Base-by-base conservation (phyloP, 306 rosid species). In the Luffa aegyptiaca region DNA sequence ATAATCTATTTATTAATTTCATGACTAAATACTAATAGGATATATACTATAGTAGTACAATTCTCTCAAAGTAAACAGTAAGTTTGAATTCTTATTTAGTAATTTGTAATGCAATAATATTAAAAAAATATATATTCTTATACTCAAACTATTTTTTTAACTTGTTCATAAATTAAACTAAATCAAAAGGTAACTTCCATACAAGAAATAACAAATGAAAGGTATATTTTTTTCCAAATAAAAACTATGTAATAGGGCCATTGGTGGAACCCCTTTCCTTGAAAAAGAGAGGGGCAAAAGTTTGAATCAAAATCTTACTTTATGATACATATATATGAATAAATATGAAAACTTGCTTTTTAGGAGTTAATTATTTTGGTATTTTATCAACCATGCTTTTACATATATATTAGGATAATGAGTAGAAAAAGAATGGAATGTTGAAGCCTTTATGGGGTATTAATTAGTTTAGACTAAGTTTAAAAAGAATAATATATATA, bases 181-280 rank as follows among this genome's bases (percentile, higher is more conserved):
- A n/a, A 56, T 18, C n/a, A 18, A 56, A 51, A 55, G 3, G 8
- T 56, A 56, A 56, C 21, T 53, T 53, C 51, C 2, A 17, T 53
- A 53, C 17, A 21, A 16, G 8, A 7, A 56, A 56, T 56, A 56
- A 51, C 4, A 56, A 56, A n/a, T 56, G 61, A n/a, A 56, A 56
- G 61, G 10, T 56, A 0, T 10, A 56, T 17, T 8, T 20, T 20
- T 56, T 57, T 58, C 64, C 9, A 10, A 35, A 72, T 1, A 55
- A 4, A 58, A 69, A 78, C 70, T 79, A 63, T 13, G 70, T 80
- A 51, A 39, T 36, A 55, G 36, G 52, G 39, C 69, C 12, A 78
- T 79, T 82, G 80, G 21, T 81, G 79, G 78, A 68, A 77, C 80
- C 73, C 81, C 79, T 84, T 78, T 82, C 80, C 88, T 80, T 78